Conservation (phyloP, 2,329 filamentous ascomycete genomes). For the Fusarium brachygibbosum region DNA sequence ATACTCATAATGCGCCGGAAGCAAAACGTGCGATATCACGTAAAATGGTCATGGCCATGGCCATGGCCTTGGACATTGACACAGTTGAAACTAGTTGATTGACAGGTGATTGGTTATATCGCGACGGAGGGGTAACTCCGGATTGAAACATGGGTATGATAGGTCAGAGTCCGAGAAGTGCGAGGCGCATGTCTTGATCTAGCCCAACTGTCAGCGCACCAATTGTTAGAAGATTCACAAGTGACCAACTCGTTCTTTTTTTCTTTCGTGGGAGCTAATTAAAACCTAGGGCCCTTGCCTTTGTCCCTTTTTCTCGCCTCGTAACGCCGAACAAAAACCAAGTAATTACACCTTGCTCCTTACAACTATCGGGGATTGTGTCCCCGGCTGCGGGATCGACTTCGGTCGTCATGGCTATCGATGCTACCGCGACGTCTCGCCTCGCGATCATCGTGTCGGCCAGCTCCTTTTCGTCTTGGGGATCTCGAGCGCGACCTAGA, state of each 20-base stretch:
- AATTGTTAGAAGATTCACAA: constrained; percentile 27
- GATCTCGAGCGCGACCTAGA: constrained; percentile 65
- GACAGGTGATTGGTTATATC: constrained; percentile 24
- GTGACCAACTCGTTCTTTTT: constrained; percentile 43
- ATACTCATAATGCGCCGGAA: constrained; percentile 17
- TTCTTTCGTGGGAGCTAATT: constrained; percentile 38
- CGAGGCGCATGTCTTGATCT: constrained; percentile 40
- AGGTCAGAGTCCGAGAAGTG: constrained; percentile 25
- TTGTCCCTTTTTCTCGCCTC: constrained; percentile 18
- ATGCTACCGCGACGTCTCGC: constrained; percentile 61
- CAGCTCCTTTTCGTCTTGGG: constrained; percentile 52
- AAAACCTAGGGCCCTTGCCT: constrained; percentile 16
- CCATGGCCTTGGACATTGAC: constrained; percentile 19
- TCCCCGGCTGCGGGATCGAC: constrained; percentile 57
- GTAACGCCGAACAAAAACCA: constrained; percentile 43
- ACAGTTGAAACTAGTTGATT: constrained; percentile 17
- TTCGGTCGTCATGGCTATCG: constrained; percentile 58
- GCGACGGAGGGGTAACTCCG: constrained; percentile 26
- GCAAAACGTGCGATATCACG: constrained; percentile 25
- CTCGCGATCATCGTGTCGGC: constrained; percentile 52
- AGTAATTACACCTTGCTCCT: constrained; percentile 33
- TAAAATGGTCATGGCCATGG: not conserved
- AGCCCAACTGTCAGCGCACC: constrained; percentile 43
- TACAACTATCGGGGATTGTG: constrained; percentile 52
- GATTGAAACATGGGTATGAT: constrained; percentile 28